A percentile compares a stretch with the other conserved stretches of the same genome.
Conservation (phyloP, 352 stramenopile genomes). For the Phytopythium aichiense region DNA sequence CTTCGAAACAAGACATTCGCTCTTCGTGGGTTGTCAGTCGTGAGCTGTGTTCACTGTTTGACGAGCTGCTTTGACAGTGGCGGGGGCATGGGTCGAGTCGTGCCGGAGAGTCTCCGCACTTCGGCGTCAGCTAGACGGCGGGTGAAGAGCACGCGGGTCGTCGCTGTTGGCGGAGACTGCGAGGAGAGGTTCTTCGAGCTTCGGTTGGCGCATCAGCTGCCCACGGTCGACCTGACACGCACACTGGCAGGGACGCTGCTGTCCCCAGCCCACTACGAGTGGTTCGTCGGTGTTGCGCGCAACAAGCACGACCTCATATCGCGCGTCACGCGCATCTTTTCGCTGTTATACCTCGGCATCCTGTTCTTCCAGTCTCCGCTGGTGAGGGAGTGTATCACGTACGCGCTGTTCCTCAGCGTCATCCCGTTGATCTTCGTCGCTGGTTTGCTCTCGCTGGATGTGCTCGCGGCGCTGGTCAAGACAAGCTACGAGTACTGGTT, state of each 20-base stretch:
- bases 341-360: constrained; percentile 5
- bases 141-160: not conserved
- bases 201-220: not conserved
- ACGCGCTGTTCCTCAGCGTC: not conserved
- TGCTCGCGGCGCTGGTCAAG: not conserved
- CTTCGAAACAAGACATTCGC: too few species aligned
- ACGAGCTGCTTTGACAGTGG: not conserved
- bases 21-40: not conserved
- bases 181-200: constrained; percentile 4
- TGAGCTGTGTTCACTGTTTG: not conserved
- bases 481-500: constrained; percentile 6
- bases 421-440: constrained; percentile 1
- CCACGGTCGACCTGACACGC: constrained; percentile 1
- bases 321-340: not conserved
- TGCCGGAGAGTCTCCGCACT: not conserved
- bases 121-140: not conserved
- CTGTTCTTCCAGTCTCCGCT: not conserved
- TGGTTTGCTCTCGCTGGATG: constrained; percentile 1
- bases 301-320: not conserved
- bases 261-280: not conserved
- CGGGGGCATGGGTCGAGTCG: not conserved
- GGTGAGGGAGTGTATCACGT: not conserved
- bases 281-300: not conserved
- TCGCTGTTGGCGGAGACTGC: not conserved
- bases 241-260: not conserved